Percentiles rank a stretch among this genome's conserved stretches.
phyloP scores from a whole-genome alignment of 148 eudicot species.

The Vaccinium darrowii region DNA sequence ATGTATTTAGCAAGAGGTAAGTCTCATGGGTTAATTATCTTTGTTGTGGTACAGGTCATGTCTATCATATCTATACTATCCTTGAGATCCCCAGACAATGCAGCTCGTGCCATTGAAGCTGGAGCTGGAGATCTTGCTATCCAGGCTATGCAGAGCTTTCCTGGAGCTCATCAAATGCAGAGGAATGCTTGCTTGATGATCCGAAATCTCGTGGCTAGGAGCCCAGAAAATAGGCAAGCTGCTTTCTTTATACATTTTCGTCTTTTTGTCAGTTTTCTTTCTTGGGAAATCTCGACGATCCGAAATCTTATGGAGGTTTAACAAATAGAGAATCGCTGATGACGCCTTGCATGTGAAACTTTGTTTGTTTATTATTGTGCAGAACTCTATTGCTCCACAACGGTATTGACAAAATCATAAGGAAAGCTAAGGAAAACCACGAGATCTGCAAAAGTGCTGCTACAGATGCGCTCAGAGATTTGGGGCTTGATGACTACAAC shows the following conservation, averaged over 20 bases:
- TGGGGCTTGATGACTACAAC: constrained; percentile 87
- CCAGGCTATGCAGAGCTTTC: constrained; percentile 84
- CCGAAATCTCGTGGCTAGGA: constrained; percentile 87
- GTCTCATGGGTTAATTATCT: neutral
- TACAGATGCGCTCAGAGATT: constrained; percentile 86
- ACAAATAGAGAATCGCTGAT: neutral
- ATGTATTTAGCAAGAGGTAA: neutral
- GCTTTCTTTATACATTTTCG: neutral
- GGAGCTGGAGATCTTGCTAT: constrained; percentile 98
- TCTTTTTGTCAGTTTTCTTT: neutral
- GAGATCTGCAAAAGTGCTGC: constrained; percentile 79
- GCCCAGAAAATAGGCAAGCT: constrained; percentile 77
- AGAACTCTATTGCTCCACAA: constrained; percentile 68
- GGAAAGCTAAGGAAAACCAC: constrained; percentile 73
- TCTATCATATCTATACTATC: constrained; percentile 63
- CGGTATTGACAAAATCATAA: constrained; percentile 75
- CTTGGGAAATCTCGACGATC: neutral
- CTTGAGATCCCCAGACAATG: constrained; percentile 82
- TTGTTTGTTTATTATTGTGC: constrained; percentile 12
- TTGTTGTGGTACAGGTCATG: constrained; percentile 59
- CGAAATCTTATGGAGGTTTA: neutral
- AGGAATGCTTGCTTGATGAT: constrained; percentile 84
- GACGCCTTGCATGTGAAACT: neutral
- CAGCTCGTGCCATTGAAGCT: constrained; percentile 84
- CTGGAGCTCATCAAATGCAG: constrained; percentile 65